Conservation (phyloP, 768 basidiomycete genomes). For the Boletus fagicola region DNA sequence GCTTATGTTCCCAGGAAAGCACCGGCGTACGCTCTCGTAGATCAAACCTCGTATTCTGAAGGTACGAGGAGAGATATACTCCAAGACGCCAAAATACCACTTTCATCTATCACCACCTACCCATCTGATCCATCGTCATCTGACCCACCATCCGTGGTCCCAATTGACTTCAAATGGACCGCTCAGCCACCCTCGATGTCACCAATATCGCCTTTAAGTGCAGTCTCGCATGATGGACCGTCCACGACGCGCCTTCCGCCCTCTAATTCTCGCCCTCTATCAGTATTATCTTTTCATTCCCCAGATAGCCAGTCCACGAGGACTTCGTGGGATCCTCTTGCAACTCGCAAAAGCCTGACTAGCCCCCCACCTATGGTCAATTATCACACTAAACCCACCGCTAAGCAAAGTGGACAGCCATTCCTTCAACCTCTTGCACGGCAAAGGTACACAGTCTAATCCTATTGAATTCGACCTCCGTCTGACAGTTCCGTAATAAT, state of each 20-base stretch:
- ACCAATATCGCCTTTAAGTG: not conserved
- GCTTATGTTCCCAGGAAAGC: not conserved
- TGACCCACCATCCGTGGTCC: not conserved
- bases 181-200: not conserved
- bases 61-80: not conserved
- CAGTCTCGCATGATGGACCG: not conserved
- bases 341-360: not conserved
- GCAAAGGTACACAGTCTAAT: conserved; percentile 9
- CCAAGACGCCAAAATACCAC: not conserved
- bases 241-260: not conserved
- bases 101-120: not conserved
- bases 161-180: not conserved
- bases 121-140: not conserved
- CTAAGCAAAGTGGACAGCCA: not conserved
- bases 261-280: not conserved
- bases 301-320: not conserved
- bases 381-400: conserved; percentile 9
- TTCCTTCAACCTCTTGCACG: not conserved
- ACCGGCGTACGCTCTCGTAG: not conserved
- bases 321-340: not conserved
- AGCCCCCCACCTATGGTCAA: conserved; percentile 3
- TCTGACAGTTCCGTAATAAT: conserved; percentile 6
- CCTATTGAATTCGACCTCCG: not conserved
- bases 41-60: not conserved
- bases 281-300: not conserved